Conservation (phyloP, 768 basidiomycete species). For the Auricularia auricula-judae region DNA sequence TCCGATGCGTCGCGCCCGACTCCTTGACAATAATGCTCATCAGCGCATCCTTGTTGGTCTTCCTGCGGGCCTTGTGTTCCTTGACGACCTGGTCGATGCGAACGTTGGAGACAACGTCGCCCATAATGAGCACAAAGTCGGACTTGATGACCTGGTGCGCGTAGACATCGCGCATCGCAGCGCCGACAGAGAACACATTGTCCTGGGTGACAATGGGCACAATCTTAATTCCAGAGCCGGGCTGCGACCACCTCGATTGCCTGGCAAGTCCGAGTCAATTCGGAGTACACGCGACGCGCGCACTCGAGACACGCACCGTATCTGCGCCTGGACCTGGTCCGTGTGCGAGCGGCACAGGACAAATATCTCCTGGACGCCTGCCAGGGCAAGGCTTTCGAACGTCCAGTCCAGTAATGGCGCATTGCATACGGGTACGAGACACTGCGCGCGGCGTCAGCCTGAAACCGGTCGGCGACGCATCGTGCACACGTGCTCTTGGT, state of each 20-base stretch:
- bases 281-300: not conserved
- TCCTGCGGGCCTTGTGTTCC: conserved; percentile 78
- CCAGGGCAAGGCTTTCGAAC: conserved; percentile 86
- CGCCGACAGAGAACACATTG: conserved; percentile 79
- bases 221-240: conserved; percentile 70
- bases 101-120: conserved; percentile 89
- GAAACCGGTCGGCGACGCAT: conserved; percentile 1
- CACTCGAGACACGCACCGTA: conserved; percentile 45
- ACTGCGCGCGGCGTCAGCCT: conserved; percentile 32
- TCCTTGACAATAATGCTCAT: conserved; percentile 94
- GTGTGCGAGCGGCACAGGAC: conserved; percentile 90
- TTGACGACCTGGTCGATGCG: conserved; percentile 82
- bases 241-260: conserved; percentile 76
- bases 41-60: conserved; percentile 82
- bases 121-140: conserved; percentile 86
- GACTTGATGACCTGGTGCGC: conserved; percentile 79
- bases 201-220: conserved; percentile 78
- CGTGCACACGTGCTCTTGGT: conserved; percentile 56
- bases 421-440: conserved; percentile 89
- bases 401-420: conserved; percentile 93
- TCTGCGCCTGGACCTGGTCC: conserved; percentile 72
- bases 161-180: conserved; percentile 90
- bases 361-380: conserved; percentile 93
- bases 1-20: conserved; percentile 56
- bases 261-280: conserved; percentile 25